Percentiles rank a stretch among this genome's conserved stretches.
Conservation (phyloP, 805 yeast genomes). For the Starmerella ratchasimensis region DNA sequence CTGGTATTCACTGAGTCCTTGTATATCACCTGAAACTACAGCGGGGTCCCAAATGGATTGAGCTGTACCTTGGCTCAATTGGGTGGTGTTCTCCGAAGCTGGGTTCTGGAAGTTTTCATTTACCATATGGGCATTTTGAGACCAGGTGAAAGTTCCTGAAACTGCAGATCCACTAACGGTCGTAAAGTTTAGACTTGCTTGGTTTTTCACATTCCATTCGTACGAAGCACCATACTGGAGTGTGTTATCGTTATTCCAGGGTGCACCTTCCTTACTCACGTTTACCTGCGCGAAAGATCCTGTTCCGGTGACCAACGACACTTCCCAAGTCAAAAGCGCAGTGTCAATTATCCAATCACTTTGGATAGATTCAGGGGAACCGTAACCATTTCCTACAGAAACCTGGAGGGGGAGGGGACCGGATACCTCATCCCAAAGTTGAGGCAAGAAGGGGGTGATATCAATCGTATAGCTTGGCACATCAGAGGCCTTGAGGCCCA, state of each 20-base stretch:
- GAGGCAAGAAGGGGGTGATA: constrained; percentile 53
- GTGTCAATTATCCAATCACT: constrained; percentile 24
- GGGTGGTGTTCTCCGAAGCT: not conserved
- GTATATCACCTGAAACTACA: not conserved
- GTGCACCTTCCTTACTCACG: not conserved
- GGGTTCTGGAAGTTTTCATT: not conserved
- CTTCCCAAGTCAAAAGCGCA: constrained; percentile 23
- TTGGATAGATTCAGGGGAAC: constrained; percentile 7
- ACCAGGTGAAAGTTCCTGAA: not conserved
- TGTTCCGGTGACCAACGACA: constrained; percentile 17
- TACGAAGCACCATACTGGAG: not conserved
- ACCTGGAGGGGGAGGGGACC: constrained; percentile 37
- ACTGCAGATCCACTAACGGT: not conserved
- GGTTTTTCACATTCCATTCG: constrained; percentile 1
- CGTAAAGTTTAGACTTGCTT: constrained; percentile 3
- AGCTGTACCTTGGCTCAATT: constrained; percentile 2
- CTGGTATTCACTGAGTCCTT: not conserved
- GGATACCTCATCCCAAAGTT: constrained; percentile 39
- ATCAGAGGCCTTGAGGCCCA: constrained; percentile 62
- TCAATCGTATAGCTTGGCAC: constrained; percentile 56
- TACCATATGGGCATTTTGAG: constrained; percentile 2
- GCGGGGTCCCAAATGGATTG: constrained; percentile 1
- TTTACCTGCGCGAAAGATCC: constrained; percentile 5
- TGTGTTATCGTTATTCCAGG: not conserved
- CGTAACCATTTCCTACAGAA: constrained; percentile 30